Evolutionary conservation across 1,284 basidiomycete species (phyloP), one percentile per base, ranked within the genome.

Genomic region (Ustilago shanxiensis): DNA sequence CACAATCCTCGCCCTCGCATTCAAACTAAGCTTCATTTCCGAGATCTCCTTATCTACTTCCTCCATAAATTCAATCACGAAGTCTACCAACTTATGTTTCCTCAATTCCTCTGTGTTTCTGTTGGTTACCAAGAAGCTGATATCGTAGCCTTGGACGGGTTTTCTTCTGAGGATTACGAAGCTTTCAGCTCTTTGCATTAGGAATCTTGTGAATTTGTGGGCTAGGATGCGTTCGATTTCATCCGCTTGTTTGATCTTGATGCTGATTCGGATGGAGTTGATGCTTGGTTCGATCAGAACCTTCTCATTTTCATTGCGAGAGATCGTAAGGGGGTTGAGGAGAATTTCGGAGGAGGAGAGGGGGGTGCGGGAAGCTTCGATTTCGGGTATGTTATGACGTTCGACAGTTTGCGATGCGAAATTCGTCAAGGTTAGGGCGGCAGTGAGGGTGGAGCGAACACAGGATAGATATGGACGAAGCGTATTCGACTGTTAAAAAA

Each of bases 61-160:
- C 86, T 98, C 95, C 95, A 98, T 98, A 86, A 98, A 98, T 92
- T 99, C 94, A 79, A 98, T 98, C 87, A 99, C 97, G 88, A 99
- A 99, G 88, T 99, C 97, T 50, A 99, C 97, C 62, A 99, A 92
- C 89, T 98, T 99, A 88, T 99, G 95, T 88, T 99, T 99, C 80
- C 98, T 89, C 95, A 99, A 97, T 2, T 93, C 93, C 86, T 99
- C 96, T 26, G 95, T 91, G 86, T 99, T 95, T 73, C 92, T 92
- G 87, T 98, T 98, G 66, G 97, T 98, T 86, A 99, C 97, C 75
- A 99, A 89, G 90, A 99, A 99, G 7, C 94, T 96, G 79, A 99
- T 99, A 83, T 99, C 97, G 82, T 97, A 99, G 66, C 95, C 83
- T 18, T 65, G 51, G 53, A 99, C 92, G 20, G 97, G 94, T 87